phyloP scores from a whole-genome alignment of 768 basidiomycete genomes.

The Boletus bicolor region DNA sequence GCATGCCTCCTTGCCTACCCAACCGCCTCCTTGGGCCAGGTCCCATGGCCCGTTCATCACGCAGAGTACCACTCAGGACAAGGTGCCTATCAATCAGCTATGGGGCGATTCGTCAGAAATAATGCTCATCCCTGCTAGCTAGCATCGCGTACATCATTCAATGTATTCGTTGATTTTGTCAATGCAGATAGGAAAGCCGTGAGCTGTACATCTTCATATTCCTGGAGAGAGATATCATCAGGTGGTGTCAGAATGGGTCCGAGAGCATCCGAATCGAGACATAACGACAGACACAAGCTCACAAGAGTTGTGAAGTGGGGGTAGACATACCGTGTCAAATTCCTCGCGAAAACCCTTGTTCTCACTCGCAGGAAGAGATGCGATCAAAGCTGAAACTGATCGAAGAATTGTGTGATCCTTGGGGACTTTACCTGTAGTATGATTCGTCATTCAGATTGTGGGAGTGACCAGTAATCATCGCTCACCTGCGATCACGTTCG shows the following conservation, averaged over 20 bases:
- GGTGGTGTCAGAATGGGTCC: not conserved
- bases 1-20: slow-evolving; percentile 45
- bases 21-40: slow-evolving; percentile 48
- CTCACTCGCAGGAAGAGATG: slow-evolving; percentile 85
- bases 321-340: slow-evolving; percentile 69
- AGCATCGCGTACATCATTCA: slow-evolving; percentile 77
- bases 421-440: slow-evolving; percentile 55
- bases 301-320: not conserved
- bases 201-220: slow-evolving; percentile 94
- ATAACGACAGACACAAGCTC: not conserved
- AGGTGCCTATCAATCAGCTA: slow-evolving; percentile 80
- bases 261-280: not conserved
- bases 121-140: not conserved
- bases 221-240: slow-evolving; percentile 43
- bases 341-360: slow-evolving; percentile 81
- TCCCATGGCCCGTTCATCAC: slow-evolving; percentile 49
- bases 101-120: slow-evolving; percentile 1
- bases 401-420: slow-evolving; percentile 82
- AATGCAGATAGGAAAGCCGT: slow-evolving; percentile 84
- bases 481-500: slow-evolving; percentile 70
- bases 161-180: slow-evolving; percentile 81
- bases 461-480: not conserved
- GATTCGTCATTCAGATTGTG: not conserved
- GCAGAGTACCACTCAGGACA: slow-evolving; percentile 51
- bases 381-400: slow-evolving; percentile 79